Evolutionary conservation across 768 basidiomycete genomes (phyloP), one percentile per base, ranked within the genome.

Genomic region (Boletus sp.): DNA sequence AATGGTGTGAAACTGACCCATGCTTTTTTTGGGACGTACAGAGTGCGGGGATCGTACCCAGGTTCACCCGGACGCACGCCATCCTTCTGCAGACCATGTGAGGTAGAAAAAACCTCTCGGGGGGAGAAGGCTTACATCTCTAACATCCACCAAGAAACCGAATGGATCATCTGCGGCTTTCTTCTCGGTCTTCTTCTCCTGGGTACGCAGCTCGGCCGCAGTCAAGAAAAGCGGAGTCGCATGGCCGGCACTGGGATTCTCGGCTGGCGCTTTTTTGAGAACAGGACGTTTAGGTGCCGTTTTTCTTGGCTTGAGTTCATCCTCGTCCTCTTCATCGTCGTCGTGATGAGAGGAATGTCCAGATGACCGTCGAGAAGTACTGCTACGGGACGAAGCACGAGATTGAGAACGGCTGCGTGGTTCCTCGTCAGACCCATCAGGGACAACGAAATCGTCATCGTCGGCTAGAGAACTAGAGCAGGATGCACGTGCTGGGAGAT

Each of bases 1-100:
- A 99, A 99, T 0, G 95, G 94, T 2, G 94, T 96, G 65, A 99
- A 96, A 0, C 77, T 76, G 29, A 77, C 76, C 93, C 94, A 96
- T 0, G 86, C 84, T 42, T 76, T 80, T 30, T 80, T 72, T 0
- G 95, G 95, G 51, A 99, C 82, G 67, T 80, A 83, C 33, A 98
- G 71, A 0, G 97, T 97, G 48, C 95, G 78, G 7, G 92, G 92
- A 65, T 99, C 96, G 65, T 98, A 98, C 14, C 87, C 84, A 0
- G 89, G 84, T 59, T 96, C 83, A n/a, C 83, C 84, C 28, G 92
- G 91, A 54, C 81, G 77, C 49, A 83, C 77, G 1, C 86, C 83
- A 63, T 97, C 92, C 79, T 89, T 94, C 92, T 94, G 61, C 10
- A 49, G 36, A 40, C 12, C 30, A 46, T 29, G 24, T 60, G n/a